Evolutionary conservation across 768 basidiomycete species (phyloP), one percentile per base, ranked within the genome.

Genomic region (Psilocybe cubensis): DNA sequence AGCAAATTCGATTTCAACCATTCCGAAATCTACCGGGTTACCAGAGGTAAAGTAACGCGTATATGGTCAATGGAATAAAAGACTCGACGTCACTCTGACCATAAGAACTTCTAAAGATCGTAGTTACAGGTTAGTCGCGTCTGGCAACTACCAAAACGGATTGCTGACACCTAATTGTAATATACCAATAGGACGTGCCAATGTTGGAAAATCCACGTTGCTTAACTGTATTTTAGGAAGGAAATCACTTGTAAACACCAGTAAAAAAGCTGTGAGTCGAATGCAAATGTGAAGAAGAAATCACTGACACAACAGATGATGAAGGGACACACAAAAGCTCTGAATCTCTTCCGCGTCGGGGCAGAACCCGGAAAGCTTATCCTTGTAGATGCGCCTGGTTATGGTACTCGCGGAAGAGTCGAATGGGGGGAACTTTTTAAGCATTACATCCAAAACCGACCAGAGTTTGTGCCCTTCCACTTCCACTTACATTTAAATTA

Each of bases 311-410:
- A 14, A 20, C 20, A 29, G 8, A 27, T 17, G 27, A 48, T 41
- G n/a, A 59, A 92, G 90, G 91, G 91, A 12, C 79, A 83, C n/a
- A 92, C 91, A 11, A 81, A 82, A 63, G 70, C 83, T 9, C 72
- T 93, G 47, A 89, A 91, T 60, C 92, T 91, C 64, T 91, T 82
- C 67, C 76, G 82, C 38, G 82, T 91, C n/a, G 87, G 88, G 3
- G 61, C 70, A 2, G 81, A 82, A 5, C 77, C 81, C 23, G 84
- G 85, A 28, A 78, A 83, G 35, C 74, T 90, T 29, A 67, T 91
- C 20, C 72, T 93, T 3, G 91, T 94, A 9, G 92, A 94, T 64
- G 81, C 91, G 11, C 92, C 92, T 2, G 91, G 92, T 14, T 94
- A 93, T 67, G 92, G 92, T 46, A 72, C 79, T 8, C 78, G 89